These are phyloP conservation scores for Globisporangium cystogenes DNA, from an alignment of 352 stramenopile genomes.

Conservation along the genomic window DNA sequence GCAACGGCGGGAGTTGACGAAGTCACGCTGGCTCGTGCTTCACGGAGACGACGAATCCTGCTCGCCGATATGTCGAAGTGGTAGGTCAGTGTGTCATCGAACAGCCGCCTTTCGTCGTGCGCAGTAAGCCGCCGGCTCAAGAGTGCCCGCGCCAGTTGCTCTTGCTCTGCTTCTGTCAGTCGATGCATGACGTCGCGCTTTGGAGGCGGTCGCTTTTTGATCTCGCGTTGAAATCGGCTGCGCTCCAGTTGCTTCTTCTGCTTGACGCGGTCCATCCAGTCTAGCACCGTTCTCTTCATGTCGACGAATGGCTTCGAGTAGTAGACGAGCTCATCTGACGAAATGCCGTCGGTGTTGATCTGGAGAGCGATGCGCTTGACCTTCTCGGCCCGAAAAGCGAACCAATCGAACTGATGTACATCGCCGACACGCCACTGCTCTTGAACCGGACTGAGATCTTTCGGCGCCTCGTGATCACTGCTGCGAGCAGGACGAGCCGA, in stretches of 20 bases:
- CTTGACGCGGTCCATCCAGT: constrained; percentile 32
- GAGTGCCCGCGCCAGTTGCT: constrained; percentile 4
- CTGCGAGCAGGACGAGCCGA: background rate
- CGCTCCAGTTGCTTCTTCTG: constrained; percentile 10
- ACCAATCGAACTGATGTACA: constrained; percentile 20
- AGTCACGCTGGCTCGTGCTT: constrained; percentile 9
- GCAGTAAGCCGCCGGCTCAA: constrained; percentile 12
- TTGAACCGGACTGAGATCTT: background rate
- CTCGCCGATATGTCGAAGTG: constrained; percentile 17
- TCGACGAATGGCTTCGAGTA: constrained; percentile 43
- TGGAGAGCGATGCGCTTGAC: background rate
- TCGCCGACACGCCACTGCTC: background rate
- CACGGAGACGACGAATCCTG: constrained; percentile 8
- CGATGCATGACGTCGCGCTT: constrained; percentile 26
- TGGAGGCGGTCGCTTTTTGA: constrained; percentile 16
- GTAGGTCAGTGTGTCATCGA: constrained; percentile 23
- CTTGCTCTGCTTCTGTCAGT: constrained; percentile 12
- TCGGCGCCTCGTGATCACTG: background rate
- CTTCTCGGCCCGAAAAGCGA: constrained; percentile 18
- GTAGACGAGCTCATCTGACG: constrained; percentile 30
- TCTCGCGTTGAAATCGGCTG: constrained; percentile 13
- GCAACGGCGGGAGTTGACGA: background rate
- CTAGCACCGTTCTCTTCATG: constrained; percentile 36
- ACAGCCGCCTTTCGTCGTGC: constrained; percentile 15
- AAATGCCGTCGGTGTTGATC: too few species aligned